Evolutionary conservation across 352 stramenopile species (phyloP).

Genomic region (Pythium sukuiense): DNA sequence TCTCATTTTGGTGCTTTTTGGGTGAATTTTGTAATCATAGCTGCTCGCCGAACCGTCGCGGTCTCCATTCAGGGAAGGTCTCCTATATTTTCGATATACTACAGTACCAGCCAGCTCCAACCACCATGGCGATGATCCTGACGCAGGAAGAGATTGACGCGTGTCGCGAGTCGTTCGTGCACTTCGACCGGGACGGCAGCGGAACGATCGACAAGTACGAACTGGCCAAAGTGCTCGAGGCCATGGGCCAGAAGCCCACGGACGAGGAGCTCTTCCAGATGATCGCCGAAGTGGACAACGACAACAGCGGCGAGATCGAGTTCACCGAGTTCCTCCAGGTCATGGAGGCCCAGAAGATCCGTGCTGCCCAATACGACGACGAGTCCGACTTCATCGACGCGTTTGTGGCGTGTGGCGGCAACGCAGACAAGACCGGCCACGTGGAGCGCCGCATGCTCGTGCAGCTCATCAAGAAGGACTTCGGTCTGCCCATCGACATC

Average conservation of each 20-base stretch:
- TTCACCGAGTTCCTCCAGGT: conserved; percentile 97
- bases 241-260: conserved; percentile 96
- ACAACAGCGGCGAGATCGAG: conserved; percentile 96
- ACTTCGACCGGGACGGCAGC: conserved; percentile 96
- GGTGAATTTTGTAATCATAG: conserved; percentile 4
- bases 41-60: not conserved
- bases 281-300: conserved; percentile 93
- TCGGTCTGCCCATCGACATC: conserved; percentile 95
- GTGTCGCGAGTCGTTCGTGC: conserved; percentile 95
- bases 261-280: conserved; percentile 98
- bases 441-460: conserved; percentile 89
- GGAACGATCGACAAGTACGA: conserved; percentile 96
- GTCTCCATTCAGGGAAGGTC: not conserved
- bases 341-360: conserved; percentile 96
- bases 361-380: conserved; percentile 93
- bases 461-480: conserved; percentile 96
- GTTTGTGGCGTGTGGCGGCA: conserved; percentile 94
- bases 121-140: conserved; percentile 75
- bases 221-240: conserved; percentile 94
- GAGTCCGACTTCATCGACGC: conserved; percentile 97
- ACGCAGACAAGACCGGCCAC: conserved; percentile 89
- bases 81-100: not conserved
- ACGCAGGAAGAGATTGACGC: conserved; percentile 96
- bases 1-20: not conserved
- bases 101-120: not conserved